Base-by-base conservation (phyloP, 768 basidiomycete genomes). In the Hericium erinaceus region DNA sequence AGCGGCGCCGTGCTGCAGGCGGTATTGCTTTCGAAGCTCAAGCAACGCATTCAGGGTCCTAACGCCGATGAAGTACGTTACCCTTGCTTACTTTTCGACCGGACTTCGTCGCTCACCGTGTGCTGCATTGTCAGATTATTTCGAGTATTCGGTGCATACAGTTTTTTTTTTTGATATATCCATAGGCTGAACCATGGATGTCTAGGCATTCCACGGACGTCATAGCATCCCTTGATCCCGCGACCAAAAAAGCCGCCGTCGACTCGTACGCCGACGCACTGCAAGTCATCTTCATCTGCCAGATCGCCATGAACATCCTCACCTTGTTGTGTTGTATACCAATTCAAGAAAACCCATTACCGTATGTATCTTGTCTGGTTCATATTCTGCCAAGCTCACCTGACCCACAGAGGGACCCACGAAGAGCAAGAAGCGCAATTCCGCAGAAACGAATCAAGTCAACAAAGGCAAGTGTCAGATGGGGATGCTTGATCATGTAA, bases 1-100 rank as follows among this genome's bases (percentile, higher is more conserved):
- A 85, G 85, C 64, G 90, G 92, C 20, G 87, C 92, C 0, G 69
- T 98, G 26, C 73, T 95, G 37, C 95, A 99, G 71, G 80, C 81
- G 5, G 78, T 95, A 39, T 77, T 99, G 41, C 72, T 85, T 28
- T 70, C 75, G 51, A 82, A 89, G 66, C 75, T 99, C 56, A 80
- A 81, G 57, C 72, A 77, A 60, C 80, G 85, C 54, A 95, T 99
- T 63, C 80, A 77, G 6, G 95, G 91, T 0, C 84, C 88, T 48
- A 80, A 78, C 57, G 80, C 95, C 56, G 74, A 75, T 64, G 74
- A 89, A 74, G 90, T 89, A 63, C 73, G 84, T 70, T 57, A 58
- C 60, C 62, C 61, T 56, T 50, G 57, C 20, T 52, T 38, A 39
- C 55, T 33, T 54, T n/a, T 55, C 33, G 60, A 57, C 48, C 53